These are phyloP conservation scores for Centaurea solstitialis DNA, from an alignment of 129 eudicot species.

Conservation along the genomic window DNA sequence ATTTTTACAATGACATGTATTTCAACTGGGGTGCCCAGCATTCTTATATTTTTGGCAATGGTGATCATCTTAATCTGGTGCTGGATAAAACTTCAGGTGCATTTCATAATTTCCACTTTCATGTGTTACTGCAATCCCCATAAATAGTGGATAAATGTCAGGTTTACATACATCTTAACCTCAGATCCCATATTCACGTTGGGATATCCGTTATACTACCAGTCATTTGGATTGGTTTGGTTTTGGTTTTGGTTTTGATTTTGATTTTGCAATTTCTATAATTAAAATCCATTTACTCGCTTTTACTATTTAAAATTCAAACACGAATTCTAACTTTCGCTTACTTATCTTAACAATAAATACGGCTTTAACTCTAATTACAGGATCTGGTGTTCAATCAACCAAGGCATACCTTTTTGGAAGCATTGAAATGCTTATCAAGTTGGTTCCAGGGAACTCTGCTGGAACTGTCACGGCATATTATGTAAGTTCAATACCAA, in stretches of 20 bases:
- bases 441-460: slow-evolving; percentile 61
- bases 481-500: slow-evolving; percentile 49
- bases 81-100: slow-evolving; percentile 55
- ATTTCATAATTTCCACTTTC: not conserved
- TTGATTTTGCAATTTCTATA: not conserved
- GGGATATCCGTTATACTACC: too few relatives aligned
- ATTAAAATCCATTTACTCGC: not conserved
- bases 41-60: slow-evolving; percentile 30
- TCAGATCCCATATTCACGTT: too few relatives aligned
- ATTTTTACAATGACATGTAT: slow-evolving; percentile 29
- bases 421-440: slow-evolving; percentile 58
- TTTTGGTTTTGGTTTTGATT: too few relatives aligned
- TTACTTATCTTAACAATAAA: not conserved
- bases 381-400: slow-evolving; percentile 63
- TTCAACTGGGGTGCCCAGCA: slow-evolving; percentile 50
- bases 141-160: not conserved
- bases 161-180: not conserved
- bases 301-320: not conserved
- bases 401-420: slow-evolving; percentile 47
- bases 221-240: not conserved
- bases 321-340: not conserved
- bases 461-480: slow-evolving; percentile 79
- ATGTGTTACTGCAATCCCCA: not conserved
- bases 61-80: slow-evolving; percentile 48
- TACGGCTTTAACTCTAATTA: slow-evolving; percentile 1